A percentile compares a stretch with the other conserved stretches of the same genome.
These are phyloP conservation scores for thale cress (Arabidopsis thaliana) DNA, from an alignment of 345 rosid species.

Conservation along the genomic window TAIR10.1 NC_003070.9:5666501-5667000, in stretches of 20 bases:
- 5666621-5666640: conserved; percentile 46
- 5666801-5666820: background rate
- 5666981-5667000: conserved; percentile 75
- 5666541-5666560: conserved; percentile 85
- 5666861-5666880: background rate
- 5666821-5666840: background rate
- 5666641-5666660: conserved; percentile 81
- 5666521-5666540: conserved; percentile 94
- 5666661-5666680: conserved; percentile 96
- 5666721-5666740: conserved; percentile 80
- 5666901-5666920: conserved; percentile 61
- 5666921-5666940: conserved; percentile 47
- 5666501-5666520: conserved; percentile 89
- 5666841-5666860: background rate
- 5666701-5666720: conserved; percentile 90
- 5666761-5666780: background rate
- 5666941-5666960: conserved; percentile 61
- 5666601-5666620: conserved; percentile 83
- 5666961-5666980: conserved; percentile 74
- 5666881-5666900: conserved; percentile 64
- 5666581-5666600: conserved; percentile 87
- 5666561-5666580: conserved; percentile 89
- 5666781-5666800: background rate
- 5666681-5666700: conserved; percentile 85
- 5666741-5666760: conserved; percentile 69